Conservation (phyloP, 2,329 filamentous ascomycete genomes). For the Diaporthe nobilis region DNA sequence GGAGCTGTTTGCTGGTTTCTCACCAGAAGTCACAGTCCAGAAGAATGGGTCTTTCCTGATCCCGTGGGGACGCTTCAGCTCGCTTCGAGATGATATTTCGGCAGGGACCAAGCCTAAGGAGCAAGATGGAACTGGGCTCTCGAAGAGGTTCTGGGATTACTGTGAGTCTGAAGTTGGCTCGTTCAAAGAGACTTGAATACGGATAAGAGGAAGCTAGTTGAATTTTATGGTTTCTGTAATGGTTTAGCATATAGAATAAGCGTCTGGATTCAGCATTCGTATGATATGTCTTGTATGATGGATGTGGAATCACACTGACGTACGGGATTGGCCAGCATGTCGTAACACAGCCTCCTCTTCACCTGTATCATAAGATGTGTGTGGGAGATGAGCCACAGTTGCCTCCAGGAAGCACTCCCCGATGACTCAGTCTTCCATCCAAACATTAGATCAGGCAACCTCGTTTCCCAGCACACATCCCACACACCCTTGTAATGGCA, state of each 20-base stretch:
- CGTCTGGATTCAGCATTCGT: neutral
- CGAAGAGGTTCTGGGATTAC: slow-evolving; percentile 22
- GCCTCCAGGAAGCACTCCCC: neutral
- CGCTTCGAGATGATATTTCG: slow-evolving; percentile 2
- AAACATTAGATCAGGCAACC: neutral
- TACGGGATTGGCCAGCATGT: neutral
- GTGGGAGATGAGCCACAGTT: neutral
- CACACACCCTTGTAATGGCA: neutral
- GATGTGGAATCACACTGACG: neutral
- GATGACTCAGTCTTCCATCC: neutral
- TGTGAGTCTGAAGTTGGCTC: slow-evolving; percentile 21
- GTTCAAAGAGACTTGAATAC: neutral
- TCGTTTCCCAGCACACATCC: neutral
- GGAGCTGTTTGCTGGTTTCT: slow-evolving; percentile 61
- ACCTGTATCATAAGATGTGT: no score
- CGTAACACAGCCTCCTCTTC: neutral
- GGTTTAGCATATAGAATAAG: neutral
- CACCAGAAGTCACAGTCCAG: slow-evolving; percentile 57
- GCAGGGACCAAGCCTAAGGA: neutral
- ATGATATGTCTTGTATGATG: neutral
- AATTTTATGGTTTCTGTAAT: neutral
- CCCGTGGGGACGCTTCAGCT: slow-evolving; percentile 41
- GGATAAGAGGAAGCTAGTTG: neutral
- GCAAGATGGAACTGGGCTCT: neutral
- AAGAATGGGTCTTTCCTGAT: slow-evolving; percentile 45